Evolutionary conservation across 768 basidiomycete genomes (phyloP).

Genomic region (Naganishia vaughanmartiniae): DNA sequence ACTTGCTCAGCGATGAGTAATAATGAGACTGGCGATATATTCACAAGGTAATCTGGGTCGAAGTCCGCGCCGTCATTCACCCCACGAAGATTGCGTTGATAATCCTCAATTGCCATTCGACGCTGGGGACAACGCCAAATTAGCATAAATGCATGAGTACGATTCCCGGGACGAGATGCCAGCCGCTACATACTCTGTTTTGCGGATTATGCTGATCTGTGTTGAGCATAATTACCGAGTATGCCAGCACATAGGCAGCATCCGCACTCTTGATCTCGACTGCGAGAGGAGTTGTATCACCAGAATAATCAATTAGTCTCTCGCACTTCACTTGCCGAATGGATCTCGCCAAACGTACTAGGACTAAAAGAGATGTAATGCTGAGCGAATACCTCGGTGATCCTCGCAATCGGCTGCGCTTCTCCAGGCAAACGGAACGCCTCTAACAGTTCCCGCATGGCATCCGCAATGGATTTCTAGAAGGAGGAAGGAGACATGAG

Average conservation of each 20-base stretch:
- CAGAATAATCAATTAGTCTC: neutral
- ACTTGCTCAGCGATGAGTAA: neutral
- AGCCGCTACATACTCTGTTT: slow-evolving; percentile 56
- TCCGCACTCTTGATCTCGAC: slow-evolving; percentile 88
- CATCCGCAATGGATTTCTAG: slow-evolving; percentile 74
- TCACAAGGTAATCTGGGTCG: slow-evolving; percentile 68
- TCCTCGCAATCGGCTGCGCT: slow-evolving; percentile 84
- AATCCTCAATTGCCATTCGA: slow-evolving; percentile 95
- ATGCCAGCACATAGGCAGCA: slow-evolving; percentile 88
- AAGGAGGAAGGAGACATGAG: slow-evolving; percentile 60
- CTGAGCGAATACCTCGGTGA: slow-evolving; percentile 91
- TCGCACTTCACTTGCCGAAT: slow-evolving; percentile 24
- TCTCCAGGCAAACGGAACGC: slow-evolving; percentile 93
- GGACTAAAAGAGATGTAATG: slow-evolving; percentile 82
- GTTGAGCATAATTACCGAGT: slow-evolving; percentile 96
- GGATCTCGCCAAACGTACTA: slow-evolving; percentile 55
- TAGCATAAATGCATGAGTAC: neutral
- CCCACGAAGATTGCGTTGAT: slow-evolving; percentile 83
- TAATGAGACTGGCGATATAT: slow-evolving; percentile 54
- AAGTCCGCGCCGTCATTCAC: slow-evolving; percentile 85
- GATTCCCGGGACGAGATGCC: slow-evolving; percentile 38
- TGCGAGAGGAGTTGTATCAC: no score
- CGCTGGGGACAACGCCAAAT: slow-evolving; percentile 42
- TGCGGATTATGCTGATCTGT: slow-evolving; percentile 96
- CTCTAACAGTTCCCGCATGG: slow-evolving; percentile 90